These are phyloP conservation scores for Grigorovia transvaalensis DNA, from an alignment of 805 yeast species.

Conservation along the genomic window DNA sequence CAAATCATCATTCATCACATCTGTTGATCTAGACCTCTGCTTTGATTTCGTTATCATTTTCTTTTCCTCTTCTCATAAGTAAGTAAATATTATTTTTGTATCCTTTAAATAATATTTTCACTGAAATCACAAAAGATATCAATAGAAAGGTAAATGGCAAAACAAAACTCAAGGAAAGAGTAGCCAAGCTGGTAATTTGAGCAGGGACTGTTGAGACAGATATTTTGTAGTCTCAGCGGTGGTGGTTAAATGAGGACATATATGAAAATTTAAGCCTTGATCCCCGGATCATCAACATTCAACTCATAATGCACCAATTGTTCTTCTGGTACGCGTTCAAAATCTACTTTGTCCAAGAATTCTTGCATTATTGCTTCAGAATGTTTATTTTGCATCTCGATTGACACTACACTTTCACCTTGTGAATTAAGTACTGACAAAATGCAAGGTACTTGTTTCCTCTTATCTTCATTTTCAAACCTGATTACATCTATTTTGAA, in stretches of 20 bases:
- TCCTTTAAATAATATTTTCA: not conserved
- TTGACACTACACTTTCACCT: constrained; percentile 19
- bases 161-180: too few relatives aligned
- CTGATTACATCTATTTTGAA: constrained; percentile 52
- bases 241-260: not conserved
- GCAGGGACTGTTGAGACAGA: too few relatives aligned
- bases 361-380: constrained; percentile 46
- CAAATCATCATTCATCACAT: too few relatives aligned
- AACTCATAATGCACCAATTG: constrained; percentile 28
- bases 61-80: too few relatives aligned
- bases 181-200: too few relatives aligned
- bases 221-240: too few relatives aligned
- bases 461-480: constrained; percentile 30
- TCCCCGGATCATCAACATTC: not conserved
- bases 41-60: too few relatives aligned
- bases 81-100: not conserved
- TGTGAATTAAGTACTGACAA: constrained; percentile 15
- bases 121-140: not conserved
- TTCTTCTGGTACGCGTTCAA: constrained; percentile 38
- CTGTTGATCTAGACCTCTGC: too few relatives aligned
- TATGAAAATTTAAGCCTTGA: not conserved
- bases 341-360: constrained; percentile 42
- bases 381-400: constrained; percentile 46
- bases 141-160: too few relatives aligned
- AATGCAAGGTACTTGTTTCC: constrained; percentile 21